Evolutionary conservation across 345 rosid species (phyloP).

Genomic region (Eucalyptus tenuipes): DNA sequence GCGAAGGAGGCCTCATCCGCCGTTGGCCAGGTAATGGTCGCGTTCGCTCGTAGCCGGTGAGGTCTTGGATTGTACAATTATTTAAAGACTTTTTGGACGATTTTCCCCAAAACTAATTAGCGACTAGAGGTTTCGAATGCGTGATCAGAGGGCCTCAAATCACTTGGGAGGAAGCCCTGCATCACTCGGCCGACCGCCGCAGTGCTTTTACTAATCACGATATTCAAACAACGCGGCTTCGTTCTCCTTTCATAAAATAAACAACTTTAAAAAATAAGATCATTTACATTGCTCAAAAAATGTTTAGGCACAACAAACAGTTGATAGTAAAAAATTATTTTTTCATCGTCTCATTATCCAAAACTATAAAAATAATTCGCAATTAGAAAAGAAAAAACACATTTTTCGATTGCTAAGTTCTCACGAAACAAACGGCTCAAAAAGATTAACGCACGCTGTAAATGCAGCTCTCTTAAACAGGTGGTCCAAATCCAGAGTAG

Average conservation of each 20-base stretch:
- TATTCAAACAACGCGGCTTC: background rate
- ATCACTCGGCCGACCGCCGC: background rate
- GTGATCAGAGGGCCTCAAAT: background rate
- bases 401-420: background rate
- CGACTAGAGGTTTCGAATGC: background rate
- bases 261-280: background rate
- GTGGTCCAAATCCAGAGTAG: background rate
- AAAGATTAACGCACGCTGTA: background rate
- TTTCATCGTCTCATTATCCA: background rate
- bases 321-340: background rate
- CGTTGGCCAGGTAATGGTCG: too few relatives aligned
- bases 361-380: too few relatives aligned
- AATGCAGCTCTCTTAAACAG: background rate
- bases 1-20: too few relatives aligned
- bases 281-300: background rate
- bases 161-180: background rate
- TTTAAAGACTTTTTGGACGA: background rate
- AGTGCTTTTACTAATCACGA: background rate
- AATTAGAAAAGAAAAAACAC: background rate
- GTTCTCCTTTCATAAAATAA: background rate
- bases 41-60: fast-evolving
- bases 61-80: too few relatives aligned
- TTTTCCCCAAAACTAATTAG: background rate
- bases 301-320: background rate
- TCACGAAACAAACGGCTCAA: background rate